These are phyloP conservation scores for Cryoendolithus antarcticus DNA, from an alignment of 2,329 filamentous ascomycete genomes.

Conservation along the genomic window DNA sequence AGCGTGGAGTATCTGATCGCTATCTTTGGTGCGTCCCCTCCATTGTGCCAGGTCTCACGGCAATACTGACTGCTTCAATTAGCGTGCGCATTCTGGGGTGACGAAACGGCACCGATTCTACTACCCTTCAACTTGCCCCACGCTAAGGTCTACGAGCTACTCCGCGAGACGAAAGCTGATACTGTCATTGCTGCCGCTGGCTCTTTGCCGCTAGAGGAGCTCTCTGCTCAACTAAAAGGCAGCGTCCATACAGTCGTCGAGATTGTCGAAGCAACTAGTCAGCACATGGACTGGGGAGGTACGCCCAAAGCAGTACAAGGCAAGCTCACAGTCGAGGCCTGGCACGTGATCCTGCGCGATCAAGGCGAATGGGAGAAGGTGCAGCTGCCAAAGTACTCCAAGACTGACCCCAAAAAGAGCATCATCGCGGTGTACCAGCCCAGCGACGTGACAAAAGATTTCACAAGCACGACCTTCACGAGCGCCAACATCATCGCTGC, in stretches of 20 bases:
- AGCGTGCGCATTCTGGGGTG: slow-evolving; percentile 78
- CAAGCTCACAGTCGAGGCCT: slow-evolving; percentile 71
- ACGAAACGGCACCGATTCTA: slow-evolving; percentile 58
- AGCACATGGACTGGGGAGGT: slow-evolving; percentile 92
- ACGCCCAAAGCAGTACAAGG: slow-evolving; percentile 65
- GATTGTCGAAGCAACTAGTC: slow-evolving; percentile 83
- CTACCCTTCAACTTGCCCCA: slow-evolving; percentile 70
- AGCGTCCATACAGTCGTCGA: slow-evolving; percentile 70
- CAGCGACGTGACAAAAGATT: slow-evolving; percentile 32
- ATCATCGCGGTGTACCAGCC: slow-evolving; percentile 55
- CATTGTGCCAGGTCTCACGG: neutral
- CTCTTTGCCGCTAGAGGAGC: slow-evolving; percentile 65
- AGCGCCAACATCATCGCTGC: slow-evolving; percentile 81
- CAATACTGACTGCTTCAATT: slow-evolving; percentile 7
- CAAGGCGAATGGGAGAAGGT: slow-evolving; percentile 44
- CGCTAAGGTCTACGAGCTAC: slow-evolving; percentile 56
- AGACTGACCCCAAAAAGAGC: slow-evolving; percentile 38
- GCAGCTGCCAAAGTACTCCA: slow-evolving; percentile 50
- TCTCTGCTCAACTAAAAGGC: slow-evolving; percentile 52
- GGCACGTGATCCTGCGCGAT: slow-evolving; percentile 78
- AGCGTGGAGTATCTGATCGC: slow-evolving; percentile 74
- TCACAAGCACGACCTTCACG: slow-evolving; percentile 66
- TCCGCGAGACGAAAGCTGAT: slow-evolving; percentile 64
- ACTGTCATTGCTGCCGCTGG: slow-evolving; percentile 75
- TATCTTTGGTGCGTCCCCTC: slow-evolving; percentile 50